Conservation (phyloP, 2,329 filamentous ascomycete species). For the Eutypella sp. region DNA sequence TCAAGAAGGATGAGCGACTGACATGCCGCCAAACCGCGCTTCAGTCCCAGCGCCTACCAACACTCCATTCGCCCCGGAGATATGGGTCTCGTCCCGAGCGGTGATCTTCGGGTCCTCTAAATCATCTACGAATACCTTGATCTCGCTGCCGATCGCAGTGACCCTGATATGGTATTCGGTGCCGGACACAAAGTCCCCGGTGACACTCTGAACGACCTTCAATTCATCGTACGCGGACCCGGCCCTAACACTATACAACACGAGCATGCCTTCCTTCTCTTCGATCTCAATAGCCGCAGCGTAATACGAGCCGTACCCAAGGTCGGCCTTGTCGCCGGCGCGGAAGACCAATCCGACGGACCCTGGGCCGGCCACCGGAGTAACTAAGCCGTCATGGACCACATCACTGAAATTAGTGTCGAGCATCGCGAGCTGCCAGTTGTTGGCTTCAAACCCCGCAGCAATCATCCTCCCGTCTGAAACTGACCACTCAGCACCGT, state of each 20-base stretch:
- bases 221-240: background rate
- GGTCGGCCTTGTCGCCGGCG: conserved; percentile 14
- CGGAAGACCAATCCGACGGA: conserved; percentile 33
- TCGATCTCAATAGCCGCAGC: conserved; percentile 21
- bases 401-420: conserved; percentile 33
- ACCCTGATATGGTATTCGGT: conserved; percentile 20
- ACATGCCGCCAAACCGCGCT: conserved; percentile 23
- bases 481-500: conserved; percentile 19
- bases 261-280: conserved; percentile 11
- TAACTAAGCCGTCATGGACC: conserved; percentile 26
- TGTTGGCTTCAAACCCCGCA: conserved; percentile 1
- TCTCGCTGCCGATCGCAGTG: conserved; percentile 17
- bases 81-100: conserved; percentile 14
- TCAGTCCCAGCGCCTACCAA: conserved; percentile 9
- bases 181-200: background rate
- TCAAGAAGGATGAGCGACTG: conserved; percentile 19
- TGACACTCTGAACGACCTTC: conserved; percentile 1
- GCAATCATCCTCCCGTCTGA: conserved; percentile 21
- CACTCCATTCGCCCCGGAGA: conserved; percentile 22
- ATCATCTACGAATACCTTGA: conserved; percentile 25
- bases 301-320: conserved; percentile 26
- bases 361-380: conserved; percentile 9
- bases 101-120: conserved; percentile 15
- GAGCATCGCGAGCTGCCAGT: conserved; percentile 23
- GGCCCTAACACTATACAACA: conserved; percentile 9